Conservation (phyloP, 2,329 filamentous ascomycete genomes). For the Exophiala mesophila region DNA sequence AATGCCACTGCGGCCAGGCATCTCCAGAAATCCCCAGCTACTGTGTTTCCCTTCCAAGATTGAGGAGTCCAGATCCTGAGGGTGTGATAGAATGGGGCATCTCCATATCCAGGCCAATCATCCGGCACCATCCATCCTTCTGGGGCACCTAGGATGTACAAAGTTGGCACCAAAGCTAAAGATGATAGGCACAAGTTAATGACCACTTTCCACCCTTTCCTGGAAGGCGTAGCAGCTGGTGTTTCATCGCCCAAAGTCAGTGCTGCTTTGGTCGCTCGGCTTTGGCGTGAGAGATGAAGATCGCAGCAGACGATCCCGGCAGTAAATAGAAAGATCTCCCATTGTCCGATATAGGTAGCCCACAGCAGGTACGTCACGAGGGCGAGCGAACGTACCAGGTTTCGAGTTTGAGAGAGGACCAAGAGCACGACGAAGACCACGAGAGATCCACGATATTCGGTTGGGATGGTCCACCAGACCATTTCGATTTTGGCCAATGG, state of each 20-base stretch:
- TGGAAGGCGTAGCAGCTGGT: no score
- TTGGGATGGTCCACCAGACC: constrained; percentile 39
- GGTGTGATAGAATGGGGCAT: background rate
- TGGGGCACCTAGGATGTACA: constrained; percentile 2
- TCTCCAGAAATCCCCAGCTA: constrained; percentile 3
- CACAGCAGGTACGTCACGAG: background rate
- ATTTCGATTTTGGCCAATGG: background rate
- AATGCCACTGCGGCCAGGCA: constrained; percentile 5
- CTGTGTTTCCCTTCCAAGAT: background rate
- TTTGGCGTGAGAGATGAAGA: constrained; percentile 25
- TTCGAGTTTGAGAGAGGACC: background rate
- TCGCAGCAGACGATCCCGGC: constrained; percentile 40
- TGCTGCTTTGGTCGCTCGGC: background rate
- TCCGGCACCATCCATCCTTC: no score
- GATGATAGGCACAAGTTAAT: no score
- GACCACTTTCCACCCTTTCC: background rate
- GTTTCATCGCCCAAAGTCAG: background rate
- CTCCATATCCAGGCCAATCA: background rate
- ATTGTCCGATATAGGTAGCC: constrained; percentile 31
- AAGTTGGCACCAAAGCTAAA: background rate
- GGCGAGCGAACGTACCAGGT: background rate
- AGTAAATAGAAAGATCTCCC: constrained; percentile 40
- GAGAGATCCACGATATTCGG: constrained; percentile 41
- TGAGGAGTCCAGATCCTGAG: background rate
- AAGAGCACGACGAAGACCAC: constrained; percentile 5